phyloP scores from a whole-genome alignment of 2,329 filamentous ascomycete species.

The Aspergillus udagawae region DNA sequence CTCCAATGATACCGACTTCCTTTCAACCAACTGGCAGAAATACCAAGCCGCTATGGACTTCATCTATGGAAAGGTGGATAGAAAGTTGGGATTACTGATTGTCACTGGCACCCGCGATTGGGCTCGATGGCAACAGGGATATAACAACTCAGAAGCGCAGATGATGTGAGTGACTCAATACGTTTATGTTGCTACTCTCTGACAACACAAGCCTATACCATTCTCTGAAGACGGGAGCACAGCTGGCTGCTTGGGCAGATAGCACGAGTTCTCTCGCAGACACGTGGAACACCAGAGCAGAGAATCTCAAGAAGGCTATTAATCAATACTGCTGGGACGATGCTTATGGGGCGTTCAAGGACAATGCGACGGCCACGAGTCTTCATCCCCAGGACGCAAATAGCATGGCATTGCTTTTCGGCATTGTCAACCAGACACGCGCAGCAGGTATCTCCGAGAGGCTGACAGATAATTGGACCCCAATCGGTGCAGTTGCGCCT shows the following conservation, averaged over 20 bases:
- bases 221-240: conserved; percentile 51
- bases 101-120: conserved; percentile 50
- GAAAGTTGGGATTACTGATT: conserved; percentile 45
- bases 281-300: not conserved
- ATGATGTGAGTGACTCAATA: conserved; percentile 37
- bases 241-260: conserved; percentile 47
- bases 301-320: conserved; percentile 43
- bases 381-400: conserved; percentile 61
- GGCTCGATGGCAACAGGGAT: conserved; percentile 49
- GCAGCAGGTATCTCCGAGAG: conserved; percentile 41
- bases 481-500: conserved; percentile 53
- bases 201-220: conserved; percentile 42
- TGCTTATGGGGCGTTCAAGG: conserved; percentile 48
- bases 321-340: conserved; percentile 49
- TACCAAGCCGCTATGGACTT: conserved; percentile 48
- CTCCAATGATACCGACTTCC: conserved; percentile 49
- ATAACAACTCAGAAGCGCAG: conserved; percentile 50
- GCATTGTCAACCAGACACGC: conserved; percentile 36
- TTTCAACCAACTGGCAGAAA: conserved; percentile 45
- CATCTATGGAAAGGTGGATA: conserved; percentile 43
- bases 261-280: conserved; percentile 37
- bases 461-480: conserved; percentile 52
- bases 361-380: conserved; percentile 49
- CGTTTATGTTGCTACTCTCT: not conserved
- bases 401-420: conserved; percentile 51